These are phyloP conservation scores for Penicillium chermesinum DNA, from an alignment of 495 filamentous ascomycete species.

Conservation along the genomic window DNA sequence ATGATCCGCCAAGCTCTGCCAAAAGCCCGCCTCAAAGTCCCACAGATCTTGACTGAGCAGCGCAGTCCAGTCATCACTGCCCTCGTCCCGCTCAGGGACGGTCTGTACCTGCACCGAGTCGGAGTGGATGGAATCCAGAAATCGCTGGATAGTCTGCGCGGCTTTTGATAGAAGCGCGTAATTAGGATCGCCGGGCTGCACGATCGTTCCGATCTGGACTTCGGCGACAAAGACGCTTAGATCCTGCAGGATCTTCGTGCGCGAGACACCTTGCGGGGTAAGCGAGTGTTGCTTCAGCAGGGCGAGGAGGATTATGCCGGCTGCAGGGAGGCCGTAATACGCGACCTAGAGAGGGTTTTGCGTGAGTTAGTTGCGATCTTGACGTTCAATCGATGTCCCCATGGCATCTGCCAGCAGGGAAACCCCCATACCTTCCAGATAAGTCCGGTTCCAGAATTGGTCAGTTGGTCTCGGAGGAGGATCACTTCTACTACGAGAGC, in stretches of 20 bases:
- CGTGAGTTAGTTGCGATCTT: too few species aligned
- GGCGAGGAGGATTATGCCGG: constrained; percentile 35
- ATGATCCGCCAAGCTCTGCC: constrained; percentile 31
- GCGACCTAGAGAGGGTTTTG: constrained; percentile 29
- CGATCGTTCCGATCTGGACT: constrained; percentile 31
- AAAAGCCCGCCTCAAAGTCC: constrained; percentile 31
- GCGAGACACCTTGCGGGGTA: constrained; percentile 8
- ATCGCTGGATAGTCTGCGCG: constrained; percentile 28
- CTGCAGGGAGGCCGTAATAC: constrained; percentile 38
- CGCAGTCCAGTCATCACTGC: constrained; percentile 25
- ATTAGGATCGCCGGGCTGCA: constrained; percentile 31
- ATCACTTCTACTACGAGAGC: constrained; percentile 33
- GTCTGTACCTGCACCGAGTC: constrained; percentile 6
- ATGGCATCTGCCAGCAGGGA: too few species aligned
- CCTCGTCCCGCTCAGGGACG: constrained; percentile 10
- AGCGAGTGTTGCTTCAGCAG: constrained; percentile 25
- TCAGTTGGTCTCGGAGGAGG: constrained; percentile 33
- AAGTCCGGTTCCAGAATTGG: constrained; percentile 37
- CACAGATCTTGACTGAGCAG: constrained; percentile 28
- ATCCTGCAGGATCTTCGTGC: constrained; percentile 28
- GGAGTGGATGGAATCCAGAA: constrained; percentile 27
- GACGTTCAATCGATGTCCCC: too few species aligned
- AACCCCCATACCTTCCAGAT: constrained; percentile 34
- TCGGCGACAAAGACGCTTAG: constrained; percentile 38
- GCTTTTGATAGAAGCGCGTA: constrained; percentile 29